Evolutionary conservation across 2,329 filamentous ascomycete genomes (phyloP).

Genomic region (Raffaelea ambrosiae): DNA sequence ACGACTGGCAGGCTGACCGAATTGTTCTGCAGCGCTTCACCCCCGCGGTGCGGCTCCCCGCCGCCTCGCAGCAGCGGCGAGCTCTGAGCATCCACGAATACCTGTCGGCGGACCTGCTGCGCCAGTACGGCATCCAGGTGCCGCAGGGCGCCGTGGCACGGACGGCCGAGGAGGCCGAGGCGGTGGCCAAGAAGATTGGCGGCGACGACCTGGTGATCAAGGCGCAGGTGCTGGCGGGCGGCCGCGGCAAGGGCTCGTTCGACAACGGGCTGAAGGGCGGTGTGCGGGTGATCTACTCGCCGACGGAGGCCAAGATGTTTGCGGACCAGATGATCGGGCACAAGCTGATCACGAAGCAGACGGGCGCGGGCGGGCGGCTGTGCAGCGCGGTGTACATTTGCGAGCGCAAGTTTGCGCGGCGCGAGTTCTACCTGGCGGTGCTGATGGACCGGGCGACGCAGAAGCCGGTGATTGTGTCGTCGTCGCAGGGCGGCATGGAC

Average conservation of each 20-base stretch:
- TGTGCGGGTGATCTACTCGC: constrained; percentile 98
- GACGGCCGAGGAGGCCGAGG: constrained; percentile 78
- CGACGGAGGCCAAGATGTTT: constrained; percentile 93
- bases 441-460: constrained; percentile 95
- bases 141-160: constrained; percentile 84
- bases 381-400: constrained; percentile 98
- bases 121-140: constrained; percentile 89
- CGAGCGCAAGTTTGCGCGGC: constrained; percentile 98
- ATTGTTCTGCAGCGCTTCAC: constrained; percentile 26
- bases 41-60: constrained; percentile 49
- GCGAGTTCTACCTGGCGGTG: constrained; percentile 98
- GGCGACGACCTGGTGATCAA: constrained; percentile 99
- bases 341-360: constrained; percentile 99
- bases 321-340: constrained; percentile 99
- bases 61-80: constrained; percentile 68
- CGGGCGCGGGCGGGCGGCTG: constrained; percentile 81
- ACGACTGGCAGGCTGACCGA: not conserved
- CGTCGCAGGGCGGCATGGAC: constrained; percentile 98
- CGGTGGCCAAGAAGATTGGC: constrained; percentile 82
- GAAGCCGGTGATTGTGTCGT: constrained; percentile 90
- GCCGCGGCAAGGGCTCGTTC: constrained; percentile 94
- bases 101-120: constrained; percentile 86
- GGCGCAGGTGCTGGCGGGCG: constrained; percentile 95
- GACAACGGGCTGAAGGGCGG: constrained; percentile 98
- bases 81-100: constrained; percentile 97